A percentile compares a stretch with the other conserved stretches of the same genome.
phyloP scores from a whole-genome alignment of 768 basidiomycete species.

The Mycena latifolia region DNA sequence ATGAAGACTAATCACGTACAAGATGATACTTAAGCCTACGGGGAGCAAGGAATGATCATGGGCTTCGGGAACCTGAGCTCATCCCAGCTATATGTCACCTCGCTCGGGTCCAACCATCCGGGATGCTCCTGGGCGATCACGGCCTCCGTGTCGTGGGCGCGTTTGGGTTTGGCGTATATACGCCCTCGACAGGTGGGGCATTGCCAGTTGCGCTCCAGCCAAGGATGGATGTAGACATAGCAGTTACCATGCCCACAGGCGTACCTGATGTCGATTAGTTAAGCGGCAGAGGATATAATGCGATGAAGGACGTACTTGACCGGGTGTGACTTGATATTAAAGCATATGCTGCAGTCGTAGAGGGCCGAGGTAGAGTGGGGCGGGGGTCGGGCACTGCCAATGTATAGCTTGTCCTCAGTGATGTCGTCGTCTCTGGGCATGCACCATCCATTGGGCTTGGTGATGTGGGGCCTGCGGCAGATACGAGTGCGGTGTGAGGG shows the following conservation, averaged over 20 bases:
- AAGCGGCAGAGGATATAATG: not conserved
- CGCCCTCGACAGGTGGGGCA: not conserved
- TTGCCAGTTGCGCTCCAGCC: not conserved
- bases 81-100: not conserved
- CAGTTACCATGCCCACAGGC: not conserved
- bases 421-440: not conserved
- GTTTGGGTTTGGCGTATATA: not conserved
- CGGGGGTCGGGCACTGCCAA: not conserved
- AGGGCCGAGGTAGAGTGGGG: not conserved
- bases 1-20: too few species aligned
- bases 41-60: not conserved
- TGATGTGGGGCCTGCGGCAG: too few species aligned
- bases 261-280: not conserved
- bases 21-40: too few species aligned
- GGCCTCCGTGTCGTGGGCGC: not conserved
- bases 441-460: too few species aligned
- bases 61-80: not conserved
- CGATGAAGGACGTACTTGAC: not conserved
- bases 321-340: conserved; percentile 4
- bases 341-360: not conserved
- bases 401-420: not conserved
- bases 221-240: not conserved
- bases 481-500: too few species aligned
- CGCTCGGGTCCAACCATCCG: not conserved
- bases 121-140: not conserved